Evolutionary conservation across 2,329 filamentous ascomycete genomes (phyloP), one percentile per base, ranked within the genome.

Genomic region (Aspergillus sp.): DNA sequence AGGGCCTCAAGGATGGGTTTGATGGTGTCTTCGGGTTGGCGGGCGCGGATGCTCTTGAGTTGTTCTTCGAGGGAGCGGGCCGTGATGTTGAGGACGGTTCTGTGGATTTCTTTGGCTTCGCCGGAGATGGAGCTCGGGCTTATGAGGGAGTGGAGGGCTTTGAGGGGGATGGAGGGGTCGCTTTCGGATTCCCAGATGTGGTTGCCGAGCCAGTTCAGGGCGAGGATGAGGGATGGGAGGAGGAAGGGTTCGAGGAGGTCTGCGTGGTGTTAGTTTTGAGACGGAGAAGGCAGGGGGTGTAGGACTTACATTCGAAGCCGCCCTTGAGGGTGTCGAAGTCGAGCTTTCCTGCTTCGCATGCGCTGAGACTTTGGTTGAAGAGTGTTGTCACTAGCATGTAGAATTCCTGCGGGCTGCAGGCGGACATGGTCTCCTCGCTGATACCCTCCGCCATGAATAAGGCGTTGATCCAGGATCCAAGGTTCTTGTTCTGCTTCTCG

Each of bases 181-280:
- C 66, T 74, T 54, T 78, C 74, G 1, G 72, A 76, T 63, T 84
- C 80, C 74, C 82, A 83, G 43, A 85, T 82, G 67, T 85, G 81
- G 48, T 82, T 81, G 4, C 82, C 80, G 56, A 88, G 80, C 86
- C 86, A 89, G 17, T 76, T 81, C 30, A 89, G 71, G 2, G 84
- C 85, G 39, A 84, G 80, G 17, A 88, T 78, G 4, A 89, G 74
- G 1, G 86, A 87, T 0, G 87, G 87, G 4, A 89, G 74, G 12
- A 89, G 75, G 67, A 88, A 89, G 0, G 86, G 85, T 67, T 88
- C 85, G 8, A 87, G 80, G 0, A 89, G 77, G 70, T 88, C 84
- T 25, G 5, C 23, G 23, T 25, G 23, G 85, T 19, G 9, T 58
- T 43, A 12, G 68, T 55, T 59, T 51, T 15, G 21, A 21, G 49